Base-by-base conservation (phyloP, 768 basidiomycete species). In the Boletus sp. region DNA sequence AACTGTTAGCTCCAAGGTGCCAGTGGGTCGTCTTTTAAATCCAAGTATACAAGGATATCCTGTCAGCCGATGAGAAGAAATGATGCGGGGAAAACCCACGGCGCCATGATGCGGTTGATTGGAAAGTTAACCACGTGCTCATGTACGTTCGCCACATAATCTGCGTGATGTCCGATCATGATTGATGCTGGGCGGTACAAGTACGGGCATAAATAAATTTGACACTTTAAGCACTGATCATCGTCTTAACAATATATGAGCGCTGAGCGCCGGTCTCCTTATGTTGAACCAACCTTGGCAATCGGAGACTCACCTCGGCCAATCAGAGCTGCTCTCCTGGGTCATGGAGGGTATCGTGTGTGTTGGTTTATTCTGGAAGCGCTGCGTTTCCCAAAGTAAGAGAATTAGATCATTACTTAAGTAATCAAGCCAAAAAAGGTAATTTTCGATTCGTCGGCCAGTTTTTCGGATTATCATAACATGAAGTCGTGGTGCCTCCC, bases 141-240 rank as follows among this genome's bases (percentile, higher is more conserved):
- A 53, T 50, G 51, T 53, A 64, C 63, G 52, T 65, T 64, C 56
- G 49, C 41, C 54, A 29, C 25, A 51, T 7, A 37, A 54, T 35
- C n/a, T 13, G 41, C 38, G 41, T 10, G 11, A 37, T 32, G n/a
- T 37, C n/a, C 11, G 41, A 43, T 25, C 52, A 33, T 5, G 43
- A 35, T 15, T 9, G 14, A 21, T 32, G 29, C 15, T 7, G 10
- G n/a, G 19, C 27, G 7, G 35, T 38, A 34, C n/a, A 21, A 8
- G 19, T 8, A 23, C 4, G 27, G 15, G n/a, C 9, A 9, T 5
- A 19, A 19, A 10, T 15, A 19, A n/a, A 33, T 30, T 14, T 5
- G 15, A 27, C n/a, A 14, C 23, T n/a, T 27, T 10, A 23, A 27
- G 27, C 34, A 35, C 19, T 17, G 8, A 23, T 4, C 17, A 40